Base-by-base conservation (phyloP, 176 grass and related monocot species). In the Hordeum vulgare region DNA sequence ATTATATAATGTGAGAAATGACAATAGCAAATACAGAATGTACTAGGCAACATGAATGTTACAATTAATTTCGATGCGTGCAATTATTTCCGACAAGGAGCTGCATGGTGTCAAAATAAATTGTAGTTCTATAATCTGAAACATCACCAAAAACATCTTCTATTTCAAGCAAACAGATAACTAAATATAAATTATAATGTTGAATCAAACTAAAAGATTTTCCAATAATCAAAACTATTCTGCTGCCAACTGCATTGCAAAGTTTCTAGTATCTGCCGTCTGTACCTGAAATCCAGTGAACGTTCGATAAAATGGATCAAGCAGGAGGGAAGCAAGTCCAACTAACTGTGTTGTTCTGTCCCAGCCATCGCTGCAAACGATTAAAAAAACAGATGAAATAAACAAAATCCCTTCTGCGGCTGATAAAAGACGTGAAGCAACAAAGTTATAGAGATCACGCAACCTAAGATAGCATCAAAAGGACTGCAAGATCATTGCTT, bases 221-320 rank as follows among this genome's bases (percentile, higher is more conserved):
- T 44, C 11, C 17, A 68, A 9, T 7, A 42, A 61, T 74, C 9
- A 41, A 27, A 61, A 58, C 11, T 39, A 44, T 76, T 73, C 29
- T 35, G 28, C 60, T 11, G 64, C 25, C 34, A 77, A 3, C 6
- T 61, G 26, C 29, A 37, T 12, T 31, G 29, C 11, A 47, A 49
- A 42, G 9, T 74, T 28, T n/a, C 61, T 76, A 11, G 2, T 67
- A 9, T 73, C 9, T 58, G 21, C 21, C 20, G 1, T 58, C 9
- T 17, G 45, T 94, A 97, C 95, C 95, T 97, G 92, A 76, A 97
- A 97, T 69, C 95, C 90, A 74, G 89, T 85, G 84, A 97, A 91
- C 10, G 95, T 97, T 49, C 95, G 86, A 80, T 97, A 97, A 78
- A 89, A 97, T 21, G 92, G 95, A 82, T 97, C 95, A 61, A 97